Evolutionary conservation across 2,329 filamentous ascomycete genomes (phyloP).

Genomic region (Fusarium tupiense): DNA sequence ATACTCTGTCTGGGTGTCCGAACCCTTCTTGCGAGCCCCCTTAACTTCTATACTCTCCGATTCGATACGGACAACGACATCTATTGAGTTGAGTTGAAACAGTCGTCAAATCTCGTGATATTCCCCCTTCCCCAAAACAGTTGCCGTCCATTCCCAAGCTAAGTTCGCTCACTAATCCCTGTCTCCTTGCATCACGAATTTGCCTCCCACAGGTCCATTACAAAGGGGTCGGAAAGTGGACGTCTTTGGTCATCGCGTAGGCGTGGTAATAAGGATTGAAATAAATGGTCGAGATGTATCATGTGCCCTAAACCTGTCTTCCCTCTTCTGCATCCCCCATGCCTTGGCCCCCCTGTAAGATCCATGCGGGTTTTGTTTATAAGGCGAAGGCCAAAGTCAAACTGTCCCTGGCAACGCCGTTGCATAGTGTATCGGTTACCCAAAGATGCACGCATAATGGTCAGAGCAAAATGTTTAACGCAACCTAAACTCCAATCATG

Average conservation of each 20-base stretch:
- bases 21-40: conserved; percentile 15
- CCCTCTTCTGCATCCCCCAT: conserved; percentile 13
- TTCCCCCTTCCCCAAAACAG: conserved; percentile 32
- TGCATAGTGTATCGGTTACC: conserved; percentile 37
- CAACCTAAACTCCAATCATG: conserved; percentile 39
- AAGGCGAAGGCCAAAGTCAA: conserved; percentile 16
- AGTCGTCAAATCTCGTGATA: conserved; percentile 36
- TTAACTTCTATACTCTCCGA: conserved; percentile 28
- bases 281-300: conserved; percentile 21
- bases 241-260: conserved; percentile 33
- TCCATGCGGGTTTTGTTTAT: conserved; percentile 25
- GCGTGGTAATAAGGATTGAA: conserved; percentile 24
- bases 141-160: conserved; percentile 25
- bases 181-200: conserved; percentile 27
- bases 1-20: conserved; percentile 21
- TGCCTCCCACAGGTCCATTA: conserved; percentile 24
- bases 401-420: conserved; percentile 26
- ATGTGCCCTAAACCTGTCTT: conserved; percentile 15
- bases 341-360: conserved; percentile 20
- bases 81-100: conserved; percentile 33
- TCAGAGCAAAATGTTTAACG: conserved; percentile 38
- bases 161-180: conserved; percentile 23
- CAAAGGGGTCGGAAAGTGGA: conserved; percentile 23
- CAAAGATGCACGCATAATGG: conserved; percentile 38
- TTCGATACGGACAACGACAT: conserved; percentile 17